Evolutionary conservation across 148 eudicot genomes (phyloP), one percentile per base, ranked within the genome.

Genomic region (Pouteria glomerata): DNA sequence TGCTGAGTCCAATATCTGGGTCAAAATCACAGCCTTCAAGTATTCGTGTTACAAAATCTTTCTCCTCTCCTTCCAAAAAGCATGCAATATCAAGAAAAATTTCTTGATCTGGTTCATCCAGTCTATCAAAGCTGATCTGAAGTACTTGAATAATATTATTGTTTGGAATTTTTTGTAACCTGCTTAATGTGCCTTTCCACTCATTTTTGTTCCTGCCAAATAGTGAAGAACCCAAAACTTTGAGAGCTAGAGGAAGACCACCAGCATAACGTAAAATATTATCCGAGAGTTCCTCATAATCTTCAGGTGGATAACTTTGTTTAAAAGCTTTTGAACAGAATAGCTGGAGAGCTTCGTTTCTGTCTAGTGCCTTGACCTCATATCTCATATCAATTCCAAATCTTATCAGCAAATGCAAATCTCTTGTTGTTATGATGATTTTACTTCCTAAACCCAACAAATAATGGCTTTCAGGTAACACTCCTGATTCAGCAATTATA

Each of bases 11-110:
- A 30, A 59, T 68, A 18, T 47, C 59, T 6, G 72, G 44, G 26
- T 8, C n/a, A 57, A 67, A 67, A 48, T 58, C 66, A 58, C 62
- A 74, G 8, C 29, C 37, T 12, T 66, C 72, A 4, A 67, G 58
- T 67, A 53, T 56, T 23, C 33, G 42, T 7, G 0, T 56, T 8
- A 75, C 68, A 14, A 3, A 61, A 16, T 68, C 57, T 33, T 13
- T 33, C 35, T 33, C n/a, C 12, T 53, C 37, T 18, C 33, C 66
- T 56, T 45, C 59, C 5, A 75, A 75, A 39, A 57, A 68, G 59
- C 69, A 62, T 31, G 60, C 68, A 66, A 74, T 56, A 27, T 66
- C 77, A 3, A 74, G 65, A 13, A 74, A 66, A 31, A 66, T 74
- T 41, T 37, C 19, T 44, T 74, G 55, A 34, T 74, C 77, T 26